phyloP scores from a whole-genome alignment of 2,329 filamentous ascomycete species.

The Delphinella strobiligena region DNA sequence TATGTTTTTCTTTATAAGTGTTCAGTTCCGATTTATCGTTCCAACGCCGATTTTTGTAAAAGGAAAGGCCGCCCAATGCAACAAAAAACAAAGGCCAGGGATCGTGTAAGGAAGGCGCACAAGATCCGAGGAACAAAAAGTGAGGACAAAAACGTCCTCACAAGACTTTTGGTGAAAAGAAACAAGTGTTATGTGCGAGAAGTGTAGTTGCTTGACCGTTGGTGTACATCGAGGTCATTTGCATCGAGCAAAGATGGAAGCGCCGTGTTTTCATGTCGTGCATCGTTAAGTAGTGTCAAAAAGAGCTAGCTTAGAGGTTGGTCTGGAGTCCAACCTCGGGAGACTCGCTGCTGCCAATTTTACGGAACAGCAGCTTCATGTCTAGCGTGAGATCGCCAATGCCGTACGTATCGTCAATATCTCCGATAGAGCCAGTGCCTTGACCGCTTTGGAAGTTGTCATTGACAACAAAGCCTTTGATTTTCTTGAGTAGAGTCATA shows the following conservation, averaged over 20 bases:
- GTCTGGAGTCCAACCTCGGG: slow-evolving; percentile 22
- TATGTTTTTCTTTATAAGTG: no score
- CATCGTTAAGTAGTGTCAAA: slow-evolving; percentile 4
- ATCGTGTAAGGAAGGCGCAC: background rate
- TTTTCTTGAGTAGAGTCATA: slow-evolving; percentile 48
- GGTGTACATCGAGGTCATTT: background rate
- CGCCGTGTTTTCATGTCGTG: background rate
- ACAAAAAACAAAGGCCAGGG: no score
- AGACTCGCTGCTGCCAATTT: slow-evolving; percentile 29
- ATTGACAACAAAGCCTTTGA: slow-evolving; percentile 48
- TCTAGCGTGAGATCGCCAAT: slow-evolving; percentile 53
- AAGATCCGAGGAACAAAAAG: background rate
- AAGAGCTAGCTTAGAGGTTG: slow-evolving; percentile 2
- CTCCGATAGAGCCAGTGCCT: slow-evolving; percentile 54
- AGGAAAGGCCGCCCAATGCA: no score
- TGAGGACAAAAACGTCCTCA: no score
- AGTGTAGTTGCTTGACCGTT: slow-evolving; percentile 3
- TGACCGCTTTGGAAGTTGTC: slow-evolving; percentile 55
- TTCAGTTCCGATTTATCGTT: no score
- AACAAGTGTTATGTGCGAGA: background rate
- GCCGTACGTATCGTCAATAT: slow-evolving; percentile 57
- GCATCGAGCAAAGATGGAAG: slow-evolving; percentile 4
- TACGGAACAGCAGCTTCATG: slow-evolving; percentile 60
- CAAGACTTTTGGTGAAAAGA: no score
- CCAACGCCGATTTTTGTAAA: no score